Percentiles rank a stretch among this genome's conserved stretches.
Evolutionary conservation across 2,329 filamentous ascomycete genomes (phyloP).

Genomic region (Coniella lustricola): DNA sequence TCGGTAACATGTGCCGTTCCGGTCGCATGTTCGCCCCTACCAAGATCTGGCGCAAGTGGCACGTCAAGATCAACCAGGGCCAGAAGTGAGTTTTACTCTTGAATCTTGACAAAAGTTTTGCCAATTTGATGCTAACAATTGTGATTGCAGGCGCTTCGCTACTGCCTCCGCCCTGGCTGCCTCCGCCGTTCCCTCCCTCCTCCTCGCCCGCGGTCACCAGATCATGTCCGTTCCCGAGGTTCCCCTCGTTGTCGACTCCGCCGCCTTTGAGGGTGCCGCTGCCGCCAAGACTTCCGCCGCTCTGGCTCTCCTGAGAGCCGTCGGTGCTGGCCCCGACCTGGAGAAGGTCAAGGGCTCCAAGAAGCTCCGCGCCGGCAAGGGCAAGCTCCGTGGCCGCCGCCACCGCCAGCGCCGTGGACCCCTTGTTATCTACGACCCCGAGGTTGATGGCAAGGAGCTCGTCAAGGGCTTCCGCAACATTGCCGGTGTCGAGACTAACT

Average conservation of each 20-base stretch:
- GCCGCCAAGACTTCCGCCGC: slow-evolving; percentile 85
- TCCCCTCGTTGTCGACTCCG: slow-evolving; percentile 90
- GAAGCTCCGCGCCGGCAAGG: slow-evolving; percentile 98
- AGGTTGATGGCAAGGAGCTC: slow-evolving; percentile 90
- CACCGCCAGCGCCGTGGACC: slow-evolving; percentile 97
- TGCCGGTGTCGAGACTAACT: slow-evolving; percentile 91
- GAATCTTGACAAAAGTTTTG: too few species aligned
- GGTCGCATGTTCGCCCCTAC: slow-evolving; percentile 99
- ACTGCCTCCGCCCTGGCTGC: slow-evolving; percentile 95
- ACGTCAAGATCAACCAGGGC: slow-evolving; percentile 98
- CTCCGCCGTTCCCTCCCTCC: slow-evolving; percentile 87
- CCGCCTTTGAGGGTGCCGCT: slow-evolving; percentile 72
- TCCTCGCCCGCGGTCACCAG: slow-evolving; percentile 95
- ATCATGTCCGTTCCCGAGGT: slow-evolving; percentile 90
- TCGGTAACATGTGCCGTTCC: slow-evolving; percentile 99
- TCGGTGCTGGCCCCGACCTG: slow-evolving; percentile 84
- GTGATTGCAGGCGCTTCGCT: slow-evolving; percentile 76
- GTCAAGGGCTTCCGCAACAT: slow-evolving; percentile 97
- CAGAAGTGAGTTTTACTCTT: slow-evolving; percentile 74
- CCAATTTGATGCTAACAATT: background rate
- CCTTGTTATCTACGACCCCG: slow-evolving; percentile 94
- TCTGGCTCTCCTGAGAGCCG: slow-evolving; percentile 77
- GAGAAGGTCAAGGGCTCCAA: slow-evolving; percentile 94
- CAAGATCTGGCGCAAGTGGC: slow-evolving; percentile 99
- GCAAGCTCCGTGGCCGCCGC: slow-evolving; percentile 94